Evolutionary conservation across 2,329 filamentous ascomycete species (phyloP).

Genomic region (Colletotrichum trifolii): DNA sequence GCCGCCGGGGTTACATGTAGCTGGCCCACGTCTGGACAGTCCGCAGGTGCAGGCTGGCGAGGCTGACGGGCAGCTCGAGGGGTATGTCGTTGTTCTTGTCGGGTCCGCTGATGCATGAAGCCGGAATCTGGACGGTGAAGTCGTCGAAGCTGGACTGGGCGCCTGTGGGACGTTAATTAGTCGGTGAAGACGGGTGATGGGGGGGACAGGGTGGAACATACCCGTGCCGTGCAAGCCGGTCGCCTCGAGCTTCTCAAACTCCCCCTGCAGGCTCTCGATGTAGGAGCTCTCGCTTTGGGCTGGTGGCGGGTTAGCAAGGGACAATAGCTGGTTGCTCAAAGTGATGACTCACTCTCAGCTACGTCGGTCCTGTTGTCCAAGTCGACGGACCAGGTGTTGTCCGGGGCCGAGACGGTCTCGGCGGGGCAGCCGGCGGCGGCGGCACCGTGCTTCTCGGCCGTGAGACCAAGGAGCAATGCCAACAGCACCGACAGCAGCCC

Average conservation of each 20-base stretch:
- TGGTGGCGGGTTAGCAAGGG: neutral
- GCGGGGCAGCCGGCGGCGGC: slow-evolving; percentile 25
- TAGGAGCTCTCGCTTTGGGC: slow-evolving; percentile 33
- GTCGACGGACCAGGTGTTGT: slow-evolving; percentile 23
- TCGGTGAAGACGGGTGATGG: neutral
- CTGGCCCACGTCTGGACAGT: slow-evolving; percentile 30
- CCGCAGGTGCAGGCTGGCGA: slow-evolving; percentile 32
- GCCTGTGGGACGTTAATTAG: neutral
- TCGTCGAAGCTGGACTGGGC: slow-evolving; percentile 25
- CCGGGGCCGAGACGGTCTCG: slow-evolving; percentile 19
- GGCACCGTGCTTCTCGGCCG: slow-evolving; percentile 27
- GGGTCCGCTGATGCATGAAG: slow-evolving; percentile 20
- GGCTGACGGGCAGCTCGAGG: slow-evolving; percentile 31
- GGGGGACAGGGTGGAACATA: neutral
- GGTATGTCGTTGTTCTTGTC: slow-evolving; percentile 24
- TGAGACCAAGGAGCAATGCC: slow-evolving; percentile 30
- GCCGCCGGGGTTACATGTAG: slow-evolving; percentile 33
- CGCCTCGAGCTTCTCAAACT: slow-evolving; percentile 22
- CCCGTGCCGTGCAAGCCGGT: slow-evolving; percentile 28
- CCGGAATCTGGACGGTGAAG: slow-evolving; percentile 25
- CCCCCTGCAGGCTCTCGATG: slow-evolving; percentile 11
- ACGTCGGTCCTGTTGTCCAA: slow-evolving; percentile 31
- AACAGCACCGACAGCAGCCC: slow-evolving; percentile 35
- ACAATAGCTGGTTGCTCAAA: accelerated
- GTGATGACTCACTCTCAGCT: slow-evolving; percentile 23